Percentiles rank a stretch among this genome's conserved stretches.
phyloP scores from a whole-genome alignment of 345 rosid species.

The Tarenaya hassleriana region DNA sequence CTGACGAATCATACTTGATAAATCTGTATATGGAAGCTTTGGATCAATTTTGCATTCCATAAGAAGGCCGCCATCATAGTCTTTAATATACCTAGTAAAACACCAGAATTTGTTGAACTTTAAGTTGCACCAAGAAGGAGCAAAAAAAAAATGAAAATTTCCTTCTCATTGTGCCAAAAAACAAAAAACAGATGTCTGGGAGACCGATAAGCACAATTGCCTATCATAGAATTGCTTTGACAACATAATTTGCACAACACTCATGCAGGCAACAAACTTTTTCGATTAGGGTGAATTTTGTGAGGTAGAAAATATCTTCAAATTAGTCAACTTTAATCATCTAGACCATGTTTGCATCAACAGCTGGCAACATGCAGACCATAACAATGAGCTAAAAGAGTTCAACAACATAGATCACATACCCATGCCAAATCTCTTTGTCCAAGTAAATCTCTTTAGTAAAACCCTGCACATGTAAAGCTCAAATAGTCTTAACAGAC shows the following conservation, averaged over 20 bases:
- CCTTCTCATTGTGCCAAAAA: background rate
- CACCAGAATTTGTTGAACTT: constrained; percentile 13
- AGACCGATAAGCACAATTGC: too few relatives aligned
- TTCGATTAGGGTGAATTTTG: too few relatives aligned
- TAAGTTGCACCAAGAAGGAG: constrained; percentile 1
- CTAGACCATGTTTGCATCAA: too few relatives aligned
- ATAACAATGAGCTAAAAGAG: background rate
- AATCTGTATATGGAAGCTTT: constrained; percentile 90
- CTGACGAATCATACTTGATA: constrained; percentile 85
- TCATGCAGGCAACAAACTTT: too few relatives aligned
- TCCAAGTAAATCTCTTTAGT: constrained; percentile 98
- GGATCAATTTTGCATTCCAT: constrained; percentile 99
- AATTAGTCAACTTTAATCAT: too few relatives aligned
- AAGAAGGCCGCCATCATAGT: constrained; percentile 96
- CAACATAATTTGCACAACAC: too few relatives aligned
- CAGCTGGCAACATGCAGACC: too few relatives aligned
- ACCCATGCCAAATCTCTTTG: constrained; percentile 98
- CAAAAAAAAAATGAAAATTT: constrained; percentile 9
- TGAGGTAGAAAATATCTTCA: too few relatives aligned
- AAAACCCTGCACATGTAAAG: constrained; percentile 61
- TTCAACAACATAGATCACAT: constrained; percentile 28
- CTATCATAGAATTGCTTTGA: too few relatives aligned
- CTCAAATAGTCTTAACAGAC: background rate
- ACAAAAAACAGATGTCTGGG: background rate
- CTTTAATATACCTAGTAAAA: constrained; percentile 72